Base-by-base conservation (phyloP, 208 protist genomes). In the Crithidia mellificae region DNA sequence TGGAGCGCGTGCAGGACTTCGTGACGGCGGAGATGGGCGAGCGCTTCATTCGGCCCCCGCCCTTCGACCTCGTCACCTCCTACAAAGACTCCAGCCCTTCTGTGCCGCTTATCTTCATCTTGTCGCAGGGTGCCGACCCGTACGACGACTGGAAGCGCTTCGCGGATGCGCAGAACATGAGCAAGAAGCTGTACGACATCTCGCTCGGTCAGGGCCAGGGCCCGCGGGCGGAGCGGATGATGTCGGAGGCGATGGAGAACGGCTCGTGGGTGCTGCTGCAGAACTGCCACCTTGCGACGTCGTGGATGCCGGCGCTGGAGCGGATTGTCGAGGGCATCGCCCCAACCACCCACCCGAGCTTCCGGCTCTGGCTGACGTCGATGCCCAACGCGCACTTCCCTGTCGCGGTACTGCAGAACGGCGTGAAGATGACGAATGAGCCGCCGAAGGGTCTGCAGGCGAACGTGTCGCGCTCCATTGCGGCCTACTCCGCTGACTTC, bases 361-460 rank as follows among this genome's bases (percentile, higher is more conserved):
- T 99, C 90, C 91, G 98, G 17, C 82, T 99, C 8, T 99, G 98
- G 98, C 89, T 99, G 38, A 99, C 98, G 7, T 98, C 96, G 36
- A 99, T 99, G 95, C 98, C 98, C 1, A 97, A 84, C 56, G 74
- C 87, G 11, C 80, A 91, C 52, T 99, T 99, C 78, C 98, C 98
- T 8, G 96, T 98, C 32, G 84, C 96, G n/a, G 97, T 99, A 54
- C 83, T 99, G 59, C 98, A 99, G 81, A 98, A 98, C 69, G 93
- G 95, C 56, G 92, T 99, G 54, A 99, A 99, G 82, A 98, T 99
- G 87, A 99, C 98, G 11, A 98, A 99, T 74, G 98, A 99, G 85
- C 98, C 98, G n/a, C 98, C 98, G 19, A 98, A 97, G 84, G 97
- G 98, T 29, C 80, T 99, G 78, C 88, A 96, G 65, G 89, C 97